phyloP scores from a whole-genome alignment of 2,329 filamentous ascomycete genomes.

The Colletotrichum sansevieriae region DNA sequence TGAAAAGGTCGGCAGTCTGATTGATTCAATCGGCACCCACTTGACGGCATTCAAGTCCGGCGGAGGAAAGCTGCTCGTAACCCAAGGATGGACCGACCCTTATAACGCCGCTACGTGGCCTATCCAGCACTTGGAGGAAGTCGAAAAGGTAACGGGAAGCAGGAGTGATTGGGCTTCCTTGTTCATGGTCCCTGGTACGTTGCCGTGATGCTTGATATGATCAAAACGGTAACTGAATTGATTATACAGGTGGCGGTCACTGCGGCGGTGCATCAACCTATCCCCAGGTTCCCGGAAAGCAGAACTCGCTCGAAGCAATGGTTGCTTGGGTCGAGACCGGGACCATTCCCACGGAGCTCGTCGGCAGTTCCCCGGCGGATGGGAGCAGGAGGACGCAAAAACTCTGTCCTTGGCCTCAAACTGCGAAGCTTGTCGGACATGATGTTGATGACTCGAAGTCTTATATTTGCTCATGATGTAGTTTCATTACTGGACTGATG shows the following conservation, averaged over 20 bases:
- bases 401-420: slow-evolving; percentile 26
- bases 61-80: slow-evolving; percentile 15
- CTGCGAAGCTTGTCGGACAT: not conserved
- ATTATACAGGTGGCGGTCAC: slow-evolving; percentile 20
- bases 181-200: slow-evolving; percentile 26
- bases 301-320: slow-evolving; percentile 22
- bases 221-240: too few relatives aligned
- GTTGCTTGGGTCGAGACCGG: slow-evolving; percentile 25
- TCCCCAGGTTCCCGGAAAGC: slow-evolving; percentile 24
- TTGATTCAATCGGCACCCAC: slow-evolving; percentile 22
- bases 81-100: slow-evolving; percentile 26
- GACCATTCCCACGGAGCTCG: not conserved
- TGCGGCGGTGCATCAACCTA: slow-evolving; percentile 24
- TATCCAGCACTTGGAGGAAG: slow-evolving; percentile 44
- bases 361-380: slow-evolving; percentile 14
- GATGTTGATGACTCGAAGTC: not conserved
- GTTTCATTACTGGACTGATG: too few relatives aligned
- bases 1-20: slow-evolving; percentile 18
- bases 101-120: slow-evolving; percentile 31
- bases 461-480: not conserved
- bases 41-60: slow-evolving; percentile 23
- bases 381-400: slow-evolving; percentile 24
- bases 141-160: slow-evolving; percentile 46
- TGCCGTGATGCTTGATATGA: too few relatives aligned
- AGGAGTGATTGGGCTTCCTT: slow-evolving; percentile 13